Evolutionary conservation across 495 filamentous ascomycete genomes (phyloP).

Genomic region (Penicillium coffeae): DNA sequence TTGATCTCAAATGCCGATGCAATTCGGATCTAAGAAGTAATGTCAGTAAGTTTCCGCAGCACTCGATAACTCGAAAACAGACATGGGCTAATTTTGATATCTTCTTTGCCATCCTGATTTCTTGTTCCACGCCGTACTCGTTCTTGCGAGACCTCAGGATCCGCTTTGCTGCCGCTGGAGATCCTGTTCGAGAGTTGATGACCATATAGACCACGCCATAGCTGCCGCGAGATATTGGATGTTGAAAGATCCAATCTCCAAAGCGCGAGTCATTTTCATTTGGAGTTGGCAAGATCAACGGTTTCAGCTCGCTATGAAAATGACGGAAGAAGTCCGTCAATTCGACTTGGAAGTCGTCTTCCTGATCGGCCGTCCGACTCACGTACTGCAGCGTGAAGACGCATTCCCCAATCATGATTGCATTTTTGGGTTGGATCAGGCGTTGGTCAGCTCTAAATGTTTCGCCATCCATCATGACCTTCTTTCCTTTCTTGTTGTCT

Average conservation of each 20-base stretch:
- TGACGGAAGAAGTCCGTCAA: not conserved
- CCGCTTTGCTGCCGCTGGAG: slow-evolving; percentile 1
- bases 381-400: slow-evolving; percentile 4
- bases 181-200: not conserved
- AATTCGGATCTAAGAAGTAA: no score
- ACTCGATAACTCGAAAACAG: no score
- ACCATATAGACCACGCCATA: slow-evolving; percentile 3
- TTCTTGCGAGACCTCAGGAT: not conserved
- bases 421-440: not conserved
- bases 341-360: not conserved
- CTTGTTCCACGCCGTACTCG: not conserved
- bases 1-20: not conserved
- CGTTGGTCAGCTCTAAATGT: not conserved
- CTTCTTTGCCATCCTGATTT: not conserved
- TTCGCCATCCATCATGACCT: slow-evolving; percentile 4
- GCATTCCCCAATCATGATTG: slow-evolving; percentile 3
- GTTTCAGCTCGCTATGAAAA: not conserved
- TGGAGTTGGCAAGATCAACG: slow-evolving; percentile 1
- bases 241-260: slow-evolving; percentile 5
- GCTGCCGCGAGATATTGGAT: not conserved
- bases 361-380: not conserved
- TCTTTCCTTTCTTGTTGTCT: not conserved
- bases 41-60: no score
- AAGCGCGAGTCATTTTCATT: not conserved
- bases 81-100: not conserved